Base-by-base conservation (phyloP, 2,329 filamentous ascomycete genomes). In the Magnaporthales sp. region DNA sequence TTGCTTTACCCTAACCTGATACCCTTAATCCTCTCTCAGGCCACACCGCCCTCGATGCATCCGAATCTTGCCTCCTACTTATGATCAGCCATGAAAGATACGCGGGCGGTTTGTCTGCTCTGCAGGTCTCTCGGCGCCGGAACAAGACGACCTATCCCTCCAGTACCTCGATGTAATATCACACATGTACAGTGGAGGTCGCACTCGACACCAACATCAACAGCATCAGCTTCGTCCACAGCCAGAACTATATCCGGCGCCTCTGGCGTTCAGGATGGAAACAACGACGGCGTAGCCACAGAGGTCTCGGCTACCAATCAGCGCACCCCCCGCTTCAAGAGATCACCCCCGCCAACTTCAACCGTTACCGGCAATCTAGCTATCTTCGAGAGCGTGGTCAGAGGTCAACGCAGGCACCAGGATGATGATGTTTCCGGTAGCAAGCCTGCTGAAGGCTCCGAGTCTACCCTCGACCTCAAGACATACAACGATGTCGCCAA, bases 401-500 rank as follows among this genome's bases (percentile, higher is more conserved):
- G 68, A 13, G 66, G 24, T 27, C 67, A 68, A 26, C 38, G 51
- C 24, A 62, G 61, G 22, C 29, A 64, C 5, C 19, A 46, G 31
- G 54, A 64, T 31, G 27, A 64, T 27, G 30, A 62, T 29, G 13
- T 38, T 46, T 15, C 19, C 62, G 46, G 22, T 51, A 3, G 27
- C 24, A 29, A 64, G 65, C 46, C 65, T 58, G 22, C 56, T 66
- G 6, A 29, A 38, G 3, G 67, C 67, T 22, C 66, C 68, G 38
- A 46, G 4, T 30, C 56, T 62, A 9, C 22, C 2, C 56, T 62
- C 32, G 70, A 68, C 66, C 62, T 73, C 4, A 68, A 72, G 10
- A 70, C 74, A 13, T 72, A 76, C 46, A 71, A 72, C 61, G 70
- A 75, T 51, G 67, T 24, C 15, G 30, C 62, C 62, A 38, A n/a